A percentile compares a stretch with the other conserved stretches of the same genome.
These are phyloP conservation scores for Kluyveromyces wickerhamii DNA, from an alignment of 805 yeast species.

Conservation along the genomic window DNA sequence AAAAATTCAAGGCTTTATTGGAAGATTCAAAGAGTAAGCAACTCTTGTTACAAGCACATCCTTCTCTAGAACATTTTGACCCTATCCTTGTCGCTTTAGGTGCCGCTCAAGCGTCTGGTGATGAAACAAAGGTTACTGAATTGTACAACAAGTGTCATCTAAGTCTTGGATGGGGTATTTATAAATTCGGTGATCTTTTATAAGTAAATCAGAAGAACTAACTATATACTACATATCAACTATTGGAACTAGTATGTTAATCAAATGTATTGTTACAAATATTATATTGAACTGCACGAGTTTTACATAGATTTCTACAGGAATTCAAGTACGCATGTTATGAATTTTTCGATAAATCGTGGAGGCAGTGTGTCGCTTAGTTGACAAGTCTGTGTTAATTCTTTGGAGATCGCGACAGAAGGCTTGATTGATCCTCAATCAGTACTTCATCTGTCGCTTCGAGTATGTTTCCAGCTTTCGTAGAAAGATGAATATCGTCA, in stretches of 20 bases:
- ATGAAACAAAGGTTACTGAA: slow-evolving; percentile 30
- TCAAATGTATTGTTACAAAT: too few relatives aligned
- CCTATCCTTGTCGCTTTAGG: slow-evolving; percentile 60
- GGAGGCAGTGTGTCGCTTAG: too few relatives aligned
- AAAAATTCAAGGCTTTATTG: slow-evolving; percentile 33
- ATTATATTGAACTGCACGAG: too few relatives aligned
- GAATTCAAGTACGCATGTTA: too few relatives aligned
- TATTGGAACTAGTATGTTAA: too few relatives aligned
- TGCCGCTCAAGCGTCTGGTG: slow-evolving; percentile 29
- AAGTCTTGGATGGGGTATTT: slow-evolving; percentile 66
- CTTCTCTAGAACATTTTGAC: slow-evolving; percentile 66
- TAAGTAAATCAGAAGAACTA: too few relatives aligned
- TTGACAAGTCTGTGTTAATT: too few relatives aligned
- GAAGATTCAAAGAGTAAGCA: slow-evolving; percentile 21
- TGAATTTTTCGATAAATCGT: too few relatives aligned
- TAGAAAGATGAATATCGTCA: neutral
- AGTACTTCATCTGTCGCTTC: neutral
- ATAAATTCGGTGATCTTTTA: slow-evolving; percentile 35
- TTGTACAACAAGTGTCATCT: slow-evolving; percentile 37
- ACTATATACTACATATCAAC: too few relatives aligned
- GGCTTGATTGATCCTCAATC: slow-evolving; percentile 7
- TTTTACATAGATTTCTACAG: too few relatives aligned
- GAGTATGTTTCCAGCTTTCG: neutral
- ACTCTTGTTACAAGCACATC: slow-evolving; percentile 52
- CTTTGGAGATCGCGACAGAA: neutral